Percentiles rank a stretch among this genome's conserved stretches.
These are phyloP conservation scores for Candida caryicola DNA, from an alignment of 805 yeast species.

Conservation along the genomic window DNA sequence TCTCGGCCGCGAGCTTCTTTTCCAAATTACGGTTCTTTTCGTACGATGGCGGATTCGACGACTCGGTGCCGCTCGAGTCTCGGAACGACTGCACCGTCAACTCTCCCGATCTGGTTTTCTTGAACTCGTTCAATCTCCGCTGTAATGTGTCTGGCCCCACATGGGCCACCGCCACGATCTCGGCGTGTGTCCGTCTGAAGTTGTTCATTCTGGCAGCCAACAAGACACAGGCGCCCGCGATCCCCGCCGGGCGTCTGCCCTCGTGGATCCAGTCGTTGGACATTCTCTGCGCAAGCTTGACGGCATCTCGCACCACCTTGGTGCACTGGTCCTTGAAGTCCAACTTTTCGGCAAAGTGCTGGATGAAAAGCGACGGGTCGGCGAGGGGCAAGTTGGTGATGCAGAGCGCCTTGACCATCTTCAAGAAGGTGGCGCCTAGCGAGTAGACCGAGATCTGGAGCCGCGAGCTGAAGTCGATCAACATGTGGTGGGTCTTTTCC, in stretches of 20 bases:
- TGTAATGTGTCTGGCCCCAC: constrained; percentile 94
- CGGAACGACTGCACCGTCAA: constrained; percentile 76
- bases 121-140: constrained; percentile 84
- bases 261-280: constrained; percentile 92
- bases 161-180: constrained; percentile 91
- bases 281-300: constrained; percentile 85
- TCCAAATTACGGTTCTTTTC: constrained; percentile 57
- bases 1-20: constrained; percentile 24
- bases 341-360: constrained; percentile 86
- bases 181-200: constrained; percentile 85
- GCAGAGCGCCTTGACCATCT: constrained; percentile 83
- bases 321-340: constrained; percentile 73
- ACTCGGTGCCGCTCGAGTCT: constrained; percentile 38
- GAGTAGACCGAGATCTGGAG: constrained; percentile 90
- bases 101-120: constrained; percentile 67
- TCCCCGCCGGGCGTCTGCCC: constrained; percentile 97
- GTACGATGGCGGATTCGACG: constrained; percentile 82
- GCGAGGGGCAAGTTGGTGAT: constrained; percentile 79
- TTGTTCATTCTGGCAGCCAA: constrained; percentile 97
- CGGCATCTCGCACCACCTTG: constrained; percentile 84
- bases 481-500: constrained; percentile 89
- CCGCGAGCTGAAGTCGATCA: constrained; percentile 89
- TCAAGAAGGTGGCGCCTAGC: constrained; percentile 92
- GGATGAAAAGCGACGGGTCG: constrained; percentile 91
- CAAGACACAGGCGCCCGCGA: constrained; percentile 93